Conservation (phyloP, 148 eudicot genomes). For the Linanthus parryae region DNA sequence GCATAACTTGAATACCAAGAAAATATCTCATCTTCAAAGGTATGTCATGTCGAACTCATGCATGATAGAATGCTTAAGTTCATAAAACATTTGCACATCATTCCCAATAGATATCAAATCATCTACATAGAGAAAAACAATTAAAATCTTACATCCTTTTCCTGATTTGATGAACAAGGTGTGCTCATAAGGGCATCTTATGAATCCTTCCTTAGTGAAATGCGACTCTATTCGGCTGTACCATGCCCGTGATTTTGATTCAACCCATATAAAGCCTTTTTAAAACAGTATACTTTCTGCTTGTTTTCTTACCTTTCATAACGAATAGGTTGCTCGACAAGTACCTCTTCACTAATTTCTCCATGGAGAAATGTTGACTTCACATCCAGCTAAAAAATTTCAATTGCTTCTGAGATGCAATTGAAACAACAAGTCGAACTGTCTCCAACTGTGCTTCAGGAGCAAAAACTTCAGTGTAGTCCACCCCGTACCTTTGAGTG, state of each 20-base stretch:
- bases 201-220: background rate
- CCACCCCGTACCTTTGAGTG: background rate
- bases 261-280: background rate
- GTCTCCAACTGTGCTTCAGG: background rate
- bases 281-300: background rate
- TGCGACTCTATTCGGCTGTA: background rate
- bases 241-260: background rate
- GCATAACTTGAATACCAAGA: background rate
- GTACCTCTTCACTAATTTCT: background rate
- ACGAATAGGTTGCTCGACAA: background rate
- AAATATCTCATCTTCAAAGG: background rate
- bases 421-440: background rate
- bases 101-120: background rate
- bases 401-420: background rate
- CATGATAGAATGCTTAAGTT: background rate
- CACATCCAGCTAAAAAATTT: background rate
- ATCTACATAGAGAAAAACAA: background rate
- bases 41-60: background rate
- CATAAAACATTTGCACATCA: background rate
- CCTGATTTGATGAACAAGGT: background rate
- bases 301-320: background rate
- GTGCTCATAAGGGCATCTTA: background rate
- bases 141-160: background rate
- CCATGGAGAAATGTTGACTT: background rate
- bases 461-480: background rate